These are phyloP conservation scores for Calonectria crousiana DNA, from an alignment of 2,329 filamentous ascomycete species.

Conservation along the genomic window DNA sequence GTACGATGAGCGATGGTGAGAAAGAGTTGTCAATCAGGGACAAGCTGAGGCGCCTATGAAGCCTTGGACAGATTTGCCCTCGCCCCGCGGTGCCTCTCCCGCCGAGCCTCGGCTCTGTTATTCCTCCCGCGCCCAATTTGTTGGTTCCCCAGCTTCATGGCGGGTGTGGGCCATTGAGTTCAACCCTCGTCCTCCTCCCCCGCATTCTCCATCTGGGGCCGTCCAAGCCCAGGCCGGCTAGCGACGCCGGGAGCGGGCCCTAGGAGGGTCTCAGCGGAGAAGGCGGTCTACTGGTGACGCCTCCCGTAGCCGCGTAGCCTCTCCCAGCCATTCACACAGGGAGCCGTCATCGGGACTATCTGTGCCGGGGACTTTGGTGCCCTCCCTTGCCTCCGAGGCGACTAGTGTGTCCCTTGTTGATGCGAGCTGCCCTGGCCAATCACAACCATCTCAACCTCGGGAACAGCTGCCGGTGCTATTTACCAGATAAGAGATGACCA, in stretches of 20 bases:
- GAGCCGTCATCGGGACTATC: neutral
- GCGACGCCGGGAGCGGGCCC: neutral
- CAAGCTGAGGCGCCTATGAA: neutral
- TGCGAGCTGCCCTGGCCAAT: neutral
- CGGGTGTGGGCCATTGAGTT: neutral
- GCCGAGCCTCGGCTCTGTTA: neutral
- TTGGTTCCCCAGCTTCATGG: neutral
- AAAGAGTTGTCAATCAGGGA: neutral
- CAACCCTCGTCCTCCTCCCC: neutral
- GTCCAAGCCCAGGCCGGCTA: neutral
- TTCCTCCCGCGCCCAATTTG: neutral
- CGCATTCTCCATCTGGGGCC: conserved; percentile 1
- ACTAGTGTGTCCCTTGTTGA: neutral
- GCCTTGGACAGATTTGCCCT: neutral
- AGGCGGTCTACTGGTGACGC: neutral
- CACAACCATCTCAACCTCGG: neutral
- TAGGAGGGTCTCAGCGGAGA: neutral
- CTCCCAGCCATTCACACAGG: neutral
- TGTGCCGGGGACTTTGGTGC: neutral
- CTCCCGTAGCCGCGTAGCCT: neutral
- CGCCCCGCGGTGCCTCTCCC: neutral
- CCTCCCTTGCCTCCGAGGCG: neutral
- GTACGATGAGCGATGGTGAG: neutral
- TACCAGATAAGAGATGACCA: neutral
- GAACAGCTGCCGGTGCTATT: neutral